These are phyloP conservation scores for Aureobasidium sp. DNA, from an alignment of 2,329 filamentous ascomycete species.

Conservation along the genomic window DNA sequence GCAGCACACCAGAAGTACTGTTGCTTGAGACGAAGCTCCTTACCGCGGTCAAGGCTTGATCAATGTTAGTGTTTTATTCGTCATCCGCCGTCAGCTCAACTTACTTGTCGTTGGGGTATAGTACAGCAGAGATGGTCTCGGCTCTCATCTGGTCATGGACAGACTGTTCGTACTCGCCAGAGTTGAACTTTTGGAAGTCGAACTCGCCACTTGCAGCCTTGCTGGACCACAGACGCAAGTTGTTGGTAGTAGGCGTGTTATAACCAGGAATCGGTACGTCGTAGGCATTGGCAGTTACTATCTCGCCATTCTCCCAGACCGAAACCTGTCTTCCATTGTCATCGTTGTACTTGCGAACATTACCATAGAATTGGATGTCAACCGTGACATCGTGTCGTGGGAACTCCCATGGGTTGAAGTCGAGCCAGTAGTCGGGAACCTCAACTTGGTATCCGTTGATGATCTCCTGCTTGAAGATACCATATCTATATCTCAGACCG, in stretches of 20 bases:
- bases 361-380: conserved; percentile 93
- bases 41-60: conserved; percentile 91
- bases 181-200: conserved; percentile 99
- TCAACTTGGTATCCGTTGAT: conserved; percentile 97
- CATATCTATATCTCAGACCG: conserved; percentile 84
- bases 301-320: conserved; percentile 88
- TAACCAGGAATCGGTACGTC: conserved; percentile 85
- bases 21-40: conserved; percentile 95
- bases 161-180: conserved; percentile 92
- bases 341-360: conserved; percentile 66
- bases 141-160: conserved; percentile 97
- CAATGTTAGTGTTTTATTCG: not conserved
- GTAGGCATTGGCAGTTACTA: conserved; percentile 85
- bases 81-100: not conserved
- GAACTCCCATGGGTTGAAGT: conserved; percentile 99
- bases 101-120: conserved; percentile 67
- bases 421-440: conserved; percentile 97
- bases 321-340: conserved; percentile 65
- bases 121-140: conserved; percentile 95
- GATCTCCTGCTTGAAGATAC: conserved; percentile 99
- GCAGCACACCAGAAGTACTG: conserved; percentile 99
- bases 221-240: conserved; percentile 93
- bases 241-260: conserved; percentile 85
- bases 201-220: conserved; percentile 97
- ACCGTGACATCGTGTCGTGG: conserved; percentile 91